phyloP scores from a whole-genome alignment of 2,329 filamentous ascomycete species.

The Sporothrix pseudoabietina region DNA sequence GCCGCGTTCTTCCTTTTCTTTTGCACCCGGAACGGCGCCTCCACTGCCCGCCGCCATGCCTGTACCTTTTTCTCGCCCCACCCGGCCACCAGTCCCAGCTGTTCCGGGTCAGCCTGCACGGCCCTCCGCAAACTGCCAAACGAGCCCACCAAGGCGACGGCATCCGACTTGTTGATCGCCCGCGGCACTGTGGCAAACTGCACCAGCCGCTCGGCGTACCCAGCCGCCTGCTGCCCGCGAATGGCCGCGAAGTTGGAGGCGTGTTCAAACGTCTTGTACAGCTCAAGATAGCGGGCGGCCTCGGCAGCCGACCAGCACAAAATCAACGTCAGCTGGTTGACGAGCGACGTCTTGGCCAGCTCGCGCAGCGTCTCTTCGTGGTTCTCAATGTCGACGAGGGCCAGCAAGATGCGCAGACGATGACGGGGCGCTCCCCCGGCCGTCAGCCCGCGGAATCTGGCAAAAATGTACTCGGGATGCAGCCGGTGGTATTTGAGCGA shows the following conservation, averaged over 20 bases:
- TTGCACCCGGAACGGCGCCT: constrained; percentile 79
- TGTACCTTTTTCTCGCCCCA: constrained; percentile 97
- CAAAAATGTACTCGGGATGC: constrained; percentile 97
- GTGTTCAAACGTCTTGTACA: constrained; percentile 94
- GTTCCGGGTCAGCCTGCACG: constrained; percentile 83
- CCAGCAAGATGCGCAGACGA: constrained; percentile 79
- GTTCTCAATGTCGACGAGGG: constrained; percentile 93
- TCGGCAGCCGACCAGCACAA: constrained; percentile 94
- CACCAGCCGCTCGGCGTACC: constrained; percentile 82
- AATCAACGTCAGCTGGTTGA: constrained; percentile 90
- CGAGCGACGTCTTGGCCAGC: constrained; percentile 84
- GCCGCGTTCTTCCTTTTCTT: constrained; percentile 57
- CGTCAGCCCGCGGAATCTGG: constrained; percentile 79
- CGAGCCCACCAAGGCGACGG: constrained; percentile 82
- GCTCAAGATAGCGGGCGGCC: constrained; percentile 87
- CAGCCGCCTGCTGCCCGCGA: constrained; percentile 77
- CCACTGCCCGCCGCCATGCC: constrained; percentile 77
- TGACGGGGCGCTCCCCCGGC: constrained; percentile 63
- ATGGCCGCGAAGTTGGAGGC: constrained; percentile 73
- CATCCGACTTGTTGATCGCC: constrained; percentile 92
- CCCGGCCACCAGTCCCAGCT: constrained; percentile 79
- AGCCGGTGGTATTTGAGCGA: constrained; percentile 94
- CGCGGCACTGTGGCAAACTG: constrained; percentile 91
- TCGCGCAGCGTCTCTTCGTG: constrained; percentile 90
- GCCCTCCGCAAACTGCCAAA: constrained; percentile 89